Evolutionary conservation across 1,284 basidiomycete genomes (phyloP).

Genomic region (Ceratobasidium sp.): DNA sequence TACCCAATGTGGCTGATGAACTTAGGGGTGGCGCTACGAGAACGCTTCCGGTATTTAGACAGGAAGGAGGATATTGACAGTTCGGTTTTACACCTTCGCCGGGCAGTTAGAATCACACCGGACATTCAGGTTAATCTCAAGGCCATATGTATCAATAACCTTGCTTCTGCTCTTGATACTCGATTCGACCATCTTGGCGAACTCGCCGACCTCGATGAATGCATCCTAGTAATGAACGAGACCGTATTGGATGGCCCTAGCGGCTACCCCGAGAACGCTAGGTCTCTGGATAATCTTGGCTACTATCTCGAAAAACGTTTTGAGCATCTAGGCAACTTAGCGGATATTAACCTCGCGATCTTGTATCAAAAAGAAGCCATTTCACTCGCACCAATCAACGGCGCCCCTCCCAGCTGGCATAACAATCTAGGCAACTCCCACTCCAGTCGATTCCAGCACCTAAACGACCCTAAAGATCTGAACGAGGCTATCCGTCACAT

Average conservation of each 20-base stretch:
- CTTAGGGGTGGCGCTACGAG: too few species aligned
- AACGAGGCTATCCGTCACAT: background rate
- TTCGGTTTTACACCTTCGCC: too few species aligned
- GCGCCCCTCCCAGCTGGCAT: background rate
- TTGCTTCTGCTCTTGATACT: background rate
- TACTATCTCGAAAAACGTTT: background rate
- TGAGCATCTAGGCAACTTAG: background rate
- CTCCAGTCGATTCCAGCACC: background rate
- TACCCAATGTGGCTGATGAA: too few species aligned
- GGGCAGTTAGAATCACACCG: too few species aligned
- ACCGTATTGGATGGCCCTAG: background rate
- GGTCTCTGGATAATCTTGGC: background rate
- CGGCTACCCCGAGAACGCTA: background rate
- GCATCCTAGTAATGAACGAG: background rate
- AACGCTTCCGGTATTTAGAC: too few species aligned
- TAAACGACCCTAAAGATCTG: background rate
- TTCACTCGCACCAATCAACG: background rate
- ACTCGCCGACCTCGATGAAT: background rate
- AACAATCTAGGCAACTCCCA: background rate
- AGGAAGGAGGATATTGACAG: too few species aligned
- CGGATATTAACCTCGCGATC: constrained; percentile 32
- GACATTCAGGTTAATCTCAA: too few species aligned
- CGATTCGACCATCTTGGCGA: background rate
- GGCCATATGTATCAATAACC: background rate
- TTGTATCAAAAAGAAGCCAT: background rate